Evolutionary conservation across 768 basidiomycete species (phyloP), one percentile per base, ranked within the genome.

Genomic region (Leccinum truebloodii): DNA sequence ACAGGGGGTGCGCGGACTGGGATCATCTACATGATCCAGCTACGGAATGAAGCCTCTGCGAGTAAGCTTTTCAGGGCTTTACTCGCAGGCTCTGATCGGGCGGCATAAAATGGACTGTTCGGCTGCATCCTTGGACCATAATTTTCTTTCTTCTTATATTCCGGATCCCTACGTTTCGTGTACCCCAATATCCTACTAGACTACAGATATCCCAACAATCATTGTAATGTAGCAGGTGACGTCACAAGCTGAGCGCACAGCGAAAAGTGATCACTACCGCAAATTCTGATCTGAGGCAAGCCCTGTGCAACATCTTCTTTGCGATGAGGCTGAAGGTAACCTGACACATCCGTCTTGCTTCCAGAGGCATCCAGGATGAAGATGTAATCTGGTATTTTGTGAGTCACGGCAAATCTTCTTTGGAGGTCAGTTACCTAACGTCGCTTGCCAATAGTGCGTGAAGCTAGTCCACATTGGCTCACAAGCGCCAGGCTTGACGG

Each of bases 11-110:
- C 84, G 53, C 84, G 96, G 61, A 95, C 95, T 14, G 97, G 96
- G 26, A 86, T 98, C 70, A 80, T 98, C 58, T 97, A 99, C 75
- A 97, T 99, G 97, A 88, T 98, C 57, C 95, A 98, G 76, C 76
- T 95, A 51, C 87, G 93, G 65, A 95, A 92, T 73, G 96, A 98
- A 77, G 83, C 82, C 52, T 86, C 88, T 13, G 94, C 97, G 18
- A 83, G 83, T 35, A 91, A 89, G 20, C 73, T 99, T 55, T 98
- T 93, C 72, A 89, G 92, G 69, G 87, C 86, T 71, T 81, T 99
- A 66, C 78, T 99, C 46, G 88, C 85, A 55, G 95, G 95, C 34
- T 94, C 93, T 55, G 93, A 94, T 74, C 81, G 95, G 62, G 77
- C 85, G 12, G 59, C 59, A 22, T 75, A 68, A 35, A 14, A 57